These are phyloP conservation scores for Cryphonectria radicalis DNA, from an alignment of 2,329 filamentous ascomycete species.

Conservation along the genomic window DNA sequence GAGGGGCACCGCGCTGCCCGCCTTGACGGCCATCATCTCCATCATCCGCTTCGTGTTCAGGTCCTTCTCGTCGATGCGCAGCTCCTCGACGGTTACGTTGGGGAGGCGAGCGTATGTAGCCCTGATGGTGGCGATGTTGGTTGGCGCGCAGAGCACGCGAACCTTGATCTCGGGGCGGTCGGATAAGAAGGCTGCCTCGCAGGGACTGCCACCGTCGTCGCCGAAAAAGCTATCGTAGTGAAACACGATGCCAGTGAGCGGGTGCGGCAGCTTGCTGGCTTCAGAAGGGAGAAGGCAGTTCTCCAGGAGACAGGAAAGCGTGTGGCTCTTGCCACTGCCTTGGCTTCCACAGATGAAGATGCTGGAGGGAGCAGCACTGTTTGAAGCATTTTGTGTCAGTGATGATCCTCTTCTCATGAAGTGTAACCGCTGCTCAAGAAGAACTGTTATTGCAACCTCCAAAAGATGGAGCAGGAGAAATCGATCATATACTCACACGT, in stretches of 20 bases:
- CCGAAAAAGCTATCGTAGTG: constrained; percentile 65
- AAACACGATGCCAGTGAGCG: constrained; percentile 65
- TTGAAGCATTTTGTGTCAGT: not conserved
- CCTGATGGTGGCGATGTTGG: constrained; percentile 50
- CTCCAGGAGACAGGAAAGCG: constrained; percentile 59
- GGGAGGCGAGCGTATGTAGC: constrained; percentile 46
- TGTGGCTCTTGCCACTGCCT: constrained; percentile 68
- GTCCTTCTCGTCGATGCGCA: constrained; percentile 55
- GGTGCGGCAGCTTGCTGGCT: constrained; percentile 51
- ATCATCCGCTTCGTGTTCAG: constrained; percentile 63
- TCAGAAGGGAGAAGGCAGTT: constrained; percentile 56
- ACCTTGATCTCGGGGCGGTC: constrained; percentile 49
- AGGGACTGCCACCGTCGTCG: constrained; percentile 52
- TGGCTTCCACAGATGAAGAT: constrained; percentile 68
- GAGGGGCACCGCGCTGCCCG: constrained; percentile 49
- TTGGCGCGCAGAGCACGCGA: constrained; percentile 58
- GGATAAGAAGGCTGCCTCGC: constrained; percentile 63
- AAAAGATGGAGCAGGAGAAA: not conserved
- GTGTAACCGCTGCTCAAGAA: not conserved
- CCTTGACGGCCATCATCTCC: constrained; percentile 60
- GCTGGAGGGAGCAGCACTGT: constrained; percentile 53
- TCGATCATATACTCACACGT: constrained; percentile 37
- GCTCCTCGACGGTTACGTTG: constrained; percentile 52
- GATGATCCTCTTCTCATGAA: not conserved
- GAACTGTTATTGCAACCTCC: not conserved